Percentiles rank a stretch among this genome's conserved stretches.
These are phyloP conservation scores for Jamesozyma lodderae DNA, from an alignment of 805 yeast genomes.

Conservation along the genomic window DNA sequence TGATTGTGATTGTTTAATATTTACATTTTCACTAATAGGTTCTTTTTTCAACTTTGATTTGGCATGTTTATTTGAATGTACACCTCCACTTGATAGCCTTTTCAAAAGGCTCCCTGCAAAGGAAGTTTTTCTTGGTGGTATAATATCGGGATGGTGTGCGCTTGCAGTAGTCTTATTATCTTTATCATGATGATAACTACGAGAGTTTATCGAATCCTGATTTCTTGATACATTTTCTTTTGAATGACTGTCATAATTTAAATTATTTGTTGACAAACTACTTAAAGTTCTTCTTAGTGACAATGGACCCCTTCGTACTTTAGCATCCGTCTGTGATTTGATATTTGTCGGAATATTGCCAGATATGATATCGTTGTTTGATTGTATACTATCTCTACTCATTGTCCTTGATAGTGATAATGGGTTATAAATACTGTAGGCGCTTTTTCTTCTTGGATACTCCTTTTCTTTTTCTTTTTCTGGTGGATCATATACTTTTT, in stretches of 20 bases:
- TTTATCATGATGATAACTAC: slow-evolving; percentile 1
- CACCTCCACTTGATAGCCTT: slow-evolving; percentile 13
- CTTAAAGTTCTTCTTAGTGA: slow-evolving; percentile 18
- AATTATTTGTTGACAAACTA: slow-evolving; percentile 12
- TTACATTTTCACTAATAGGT: no score
- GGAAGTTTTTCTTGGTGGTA: slow-evolving; percentile 19
- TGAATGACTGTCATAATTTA: slow-evolving; percentile 1
- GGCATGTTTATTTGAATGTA: background rate
- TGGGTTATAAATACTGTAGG: slow-evolving; percentile 4
- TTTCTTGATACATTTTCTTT: slow-evolving; percentile 1
- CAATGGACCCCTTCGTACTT: slow-evolving; percentile 3
- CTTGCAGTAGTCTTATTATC: no score
- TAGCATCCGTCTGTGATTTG: background rate
- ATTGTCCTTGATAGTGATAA: slow-evolving; percentile 1
- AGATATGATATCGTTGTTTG: background rate
- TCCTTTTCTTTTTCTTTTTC: background rate
- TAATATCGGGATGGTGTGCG: slow-evolving; percentile 2
- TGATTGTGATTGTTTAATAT: background rate
- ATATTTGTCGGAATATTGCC: background rate
- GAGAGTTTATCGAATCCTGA: background rate
- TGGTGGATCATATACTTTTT: slow-evolving; percentile 2
- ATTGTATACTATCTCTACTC: slow-evolving; percentile 2
- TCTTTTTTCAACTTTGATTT: background rate
- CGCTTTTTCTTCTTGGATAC: background rate
- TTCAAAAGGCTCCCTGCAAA: slow-evolving; percentile 21